A percentile compares a stretch with the other conserved stretches of the same genome.
Evolutionary conservation across 2,329 filamentous ascomycete genomes (phyloP).

Genomic region (Aspergillus transmontanensis): DNA sequence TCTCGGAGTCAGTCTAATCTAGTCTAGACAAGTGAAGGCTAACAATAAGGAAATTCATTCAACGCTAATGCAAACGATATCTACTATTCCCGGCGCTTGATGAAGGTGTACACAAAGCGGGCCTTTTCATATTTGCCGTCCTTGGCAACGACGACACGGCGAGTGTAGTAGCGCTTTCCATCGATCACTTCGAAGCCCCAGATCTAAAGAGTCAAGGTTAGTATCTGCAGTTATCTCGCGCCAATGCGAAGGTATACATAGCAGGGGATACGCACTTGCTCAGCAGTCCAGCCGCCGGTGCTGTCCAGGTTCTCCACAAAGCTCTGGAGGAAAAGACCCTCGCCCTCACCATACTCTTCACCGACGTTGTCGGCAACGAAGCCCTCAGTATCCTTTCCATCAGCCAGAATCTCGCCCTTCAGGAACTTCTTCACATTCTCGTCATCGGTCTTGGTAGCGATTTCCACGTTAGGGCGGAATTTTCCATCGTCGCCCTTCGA

Average conservation of each 20-base stretch:
- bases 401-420: slow-evolving; percentile 46
- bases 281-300: slow-evolving; percentile 55
- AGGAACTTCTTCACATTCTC: slow-evolving; percentile 42
- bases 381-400: slow-evolving; percentile 59
- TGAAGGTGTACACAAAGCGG: slow-evolving; percentile 46
- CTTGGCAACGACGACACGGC: slow-evolving; percentile 46
- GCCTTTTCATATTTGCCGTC: slow-evolving; percentile 37
- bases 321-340: slow-evolving; percentile 52
- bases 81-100: background rate
- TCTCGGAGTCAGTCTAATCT: background rate
- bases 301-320: slow-evolving; percentile 51
- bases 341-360: slow-evolving; percentile 44
- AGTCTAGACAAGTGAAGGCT: background rate
- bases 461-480: slow-evolving; percentile 36
- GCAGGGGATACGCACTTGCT: slow-evolving; percentile 46
- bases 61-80: background rate
- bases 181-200: slow-evolving; percentile 51
- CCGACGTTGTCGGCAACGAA: slow-evolving; percentile 61
- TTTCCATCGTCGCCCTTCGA: slow-evolving; percentile 40
- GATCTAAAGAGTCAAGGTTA: slow-evolving; percentile 30
- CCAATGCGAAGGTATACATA: background rate
- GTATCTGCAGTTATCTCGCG: slow-evolving; percentile 1
- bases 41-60: background rate
- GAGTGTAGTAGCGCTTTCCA: slow-evolving; percentile 44
- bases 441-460: slow-evolving; percentile 45